Percentiles rank a stretch among this genome's conserved stretches.
Evolutionary conservation across 495 filamentous ascomycete species (phyloP).

Genomic region (Pseudoneurospora amorphoporcata): DNA sequence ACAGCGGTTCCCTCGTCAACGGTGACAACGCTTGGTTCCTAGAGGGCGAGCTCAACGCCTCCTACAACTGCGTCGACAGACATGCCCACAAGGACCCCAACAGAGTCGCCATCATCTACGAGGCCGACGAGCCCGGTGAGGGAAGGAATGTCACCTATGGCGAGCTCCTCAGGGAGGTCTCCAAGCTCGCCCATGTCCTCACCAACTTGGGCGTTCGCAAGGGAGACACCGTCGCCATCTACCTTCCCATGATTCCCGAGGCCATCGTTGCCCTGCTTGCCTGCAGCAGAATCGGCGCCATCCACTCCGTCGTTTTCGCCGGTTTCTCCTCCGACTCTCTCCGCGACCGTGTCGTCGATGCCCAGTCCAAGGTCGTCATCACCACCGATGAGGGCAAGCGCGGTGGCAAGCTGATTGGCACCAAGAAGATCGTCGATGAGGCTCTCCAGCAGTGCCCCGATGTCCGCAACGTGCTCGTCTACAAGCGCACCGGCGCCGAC

Average conservation of each 20-base stretch:
- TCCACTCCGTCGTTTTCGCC: constrained; percentile 98
- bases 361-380: constrained; percentile 81
- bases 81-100: constrained; percentile 89
- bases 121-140: constrained; percentile 83
- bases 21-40: constrained; percentile 94
- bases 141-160: constrained; percentile 87
- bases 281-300: constrained; percentile 81
- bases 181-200: constrained; percentile 70
- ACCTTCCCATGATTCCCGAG: constrained; percentile 98
- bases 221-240: constrained; percentile 94
- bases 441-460: constrained; percentile 95
- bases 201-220: constrained; percentile 94
- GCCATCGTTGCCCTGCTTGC: constrained; percentile 86
- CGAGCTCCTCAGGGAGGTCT: constrained; percentile 90
- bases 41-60: constrained; percentile 87
- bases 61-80: constrained; percentile 95
- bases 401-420: constrained; percentile 94
- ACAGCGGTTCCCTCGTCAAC: constrained; percentile 60
- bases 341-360: constrained; percentile 89
- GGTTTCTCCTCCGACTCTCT: constrained; percentile 97
- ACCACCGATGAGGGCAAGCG: constrained; percentile 96
- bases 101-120: constrained; percentile 94
- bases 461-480: constrained; percentile 76
- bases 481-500: constrained; percentile 89
- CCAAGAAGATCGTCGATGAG: constrained; percentile 99